A percentile compares a stretch with the other conserved stretches of the same genome.
Evolutionary conservation across 2,329 filamentous ascomycete genomes (phyloP).

Genomic region (Aureobasidium pullulans): DNA sequence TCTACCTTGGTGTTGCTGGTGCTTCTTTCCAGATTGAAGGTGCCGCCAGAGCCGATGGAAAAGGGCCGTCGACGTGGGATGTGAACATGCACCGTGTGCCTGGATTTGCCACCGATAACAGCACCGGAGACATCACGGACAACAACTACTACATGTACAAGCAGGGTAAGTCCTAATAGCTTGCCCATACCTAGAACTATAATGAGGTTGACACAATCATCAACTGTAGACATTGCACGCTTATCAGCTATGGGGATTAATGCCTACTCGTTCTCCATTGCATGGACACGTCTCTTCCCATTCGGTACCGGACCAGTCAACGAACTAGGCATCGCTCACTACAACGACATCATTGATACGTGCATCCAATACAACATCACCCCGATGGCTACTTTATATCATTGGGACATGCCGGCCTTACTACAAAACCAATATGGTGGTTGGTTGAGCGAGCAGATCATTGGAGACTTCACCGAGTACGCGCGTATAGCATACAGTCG

Average conservation of each 20-base stretch:
- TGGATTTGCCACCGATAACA: slow-evolving; percentile 27
- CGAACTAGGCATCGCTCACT: slow-evolving; percentile 39
- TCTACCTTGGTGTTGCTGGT: slow-evolving; percentile 33
- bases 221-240: slow-evolving; percentile 24
- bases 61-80: slow-evolving; percentile 24
- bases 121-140: slow-evolving; percentile 39
- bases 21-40: slow-evolving; percentile 29
- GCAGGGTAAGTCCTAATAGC: background rate
- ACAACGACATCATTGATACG: slow-evolving; percentile 39
- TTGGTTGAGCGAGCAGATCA: slow-evolving; percentile 30
- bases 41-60: slow-evolving; percentile 24
- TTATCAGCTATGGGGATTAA: slow-evolving; percentile 33
- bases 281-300: slow-evolving; percentile 44
- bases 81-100: slow-evolving; percentile 28
- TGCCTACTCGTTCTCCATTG: slow-evolving; percentile 37
- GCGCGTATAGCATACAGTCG: slow-evolving; percentile 32
- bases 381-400: slow-evolving; percentile 39
- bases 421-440: slow-evolving; percentile 32
- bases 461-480: slow-evolving; percentile 35
- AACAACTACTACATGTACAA: slow-evolving; percentile 36
- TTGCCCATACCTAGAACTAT: background rate
- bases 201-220: background rate
- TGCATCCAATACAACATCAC: slow-evolving; percentile 34
- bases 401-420: slow-evolving; percentile 36
- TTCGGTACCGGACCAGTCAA: slow-evolving; percentile 43